phyloP scores from a whole-genome alignment of 179 eudicot genomes.

The Beta macrorhiza region DNA sequence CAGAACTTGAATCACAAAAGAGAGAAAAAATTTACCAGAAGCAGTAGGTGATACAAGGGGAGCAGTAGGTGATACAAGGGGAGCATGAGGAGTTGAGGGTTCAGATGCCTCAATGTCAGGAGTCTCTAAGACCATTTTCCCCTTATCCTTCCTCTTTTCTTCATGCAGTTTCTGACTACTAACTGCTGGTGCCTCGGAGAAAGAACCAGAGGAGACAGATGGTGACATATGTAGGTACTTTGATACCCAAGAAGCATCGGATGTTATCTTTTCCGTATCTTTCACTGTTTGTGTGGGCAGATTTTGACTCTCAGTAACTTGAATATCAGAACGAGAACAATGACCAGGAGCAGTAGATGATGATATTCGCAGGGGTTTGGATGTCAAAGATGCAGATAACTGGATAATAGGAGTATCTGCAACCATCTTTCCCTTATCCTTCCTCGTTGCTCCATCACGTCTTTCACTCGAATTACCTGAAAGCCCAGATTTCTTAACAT shows the following conservation, averaged over 20 bases:
- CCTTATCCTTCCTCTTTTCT: constrained; percentile 24
- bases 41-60: constrained; percentile 18
- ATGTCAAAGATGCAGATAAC: not conserved
- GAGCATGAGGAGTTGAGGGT: constrained; percentile 22
- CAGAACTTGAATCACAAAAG: not conserved
- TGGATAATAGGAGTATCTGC: constrained; percentile 20
- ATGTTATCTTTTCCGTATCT: constrained; percentile 14
- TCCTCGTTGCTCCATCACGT: constrained; percentile 18
- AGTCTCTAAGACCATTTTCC: constrained; percentile 16
- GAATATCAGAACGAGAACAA: not conserved
- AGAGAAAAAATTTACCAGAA: constrained; percentile 16
- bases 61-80: constrained; percentile 17
- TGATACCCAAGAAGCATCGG: constrained; percentile 17
- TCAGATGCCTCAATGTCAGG: constrained; percentile 8
- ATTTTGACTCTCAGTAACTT: not conserved
- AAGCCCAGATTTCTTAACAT: constrained; percentile 15
- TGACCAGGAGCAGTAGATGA: constrained; percentile 17
- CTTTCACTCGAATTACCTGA: constrained; percentile 21
- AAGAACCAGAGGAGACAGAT: constrained; percentile 23
- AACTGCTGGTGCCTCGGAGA: constrained; percentile 8
- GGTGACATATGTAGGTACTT: constrained; percentile 7
- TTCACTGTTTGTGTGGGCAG: constrained; percentile 4
- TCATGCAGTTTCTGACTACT: constrained; percentile 8
- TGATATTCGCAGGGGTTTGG: not conserved
- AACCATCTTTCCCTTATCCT: constrained; percentile 2